Evolutionary conservation across 1,284 basidiomycete genomes (phyloP).

Genomic region (Ceratobasidium sp.): DNA sequence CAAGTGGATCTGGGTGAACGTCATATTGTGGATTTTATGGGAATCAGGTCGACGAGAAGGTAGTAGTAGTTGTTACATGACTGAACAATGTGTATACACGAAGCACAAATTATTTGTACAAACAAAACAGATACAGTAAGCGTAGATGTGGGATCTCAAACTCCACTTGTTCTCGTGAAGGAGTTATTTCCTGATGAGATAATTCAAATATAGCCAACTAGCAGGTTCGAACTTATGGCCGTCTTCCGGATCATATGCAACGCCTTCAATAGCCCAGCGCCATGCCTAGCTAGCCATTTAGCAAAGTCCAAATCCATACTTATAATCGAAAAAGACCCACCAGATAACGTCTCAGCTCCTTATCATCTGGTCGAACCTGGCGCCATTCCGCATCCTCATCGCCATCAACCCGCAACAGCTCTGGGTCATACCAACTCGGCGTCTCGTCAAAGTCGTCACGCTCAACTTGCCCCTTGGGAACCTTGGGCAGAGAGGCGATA

Average conservation of each 20-base stretch:
- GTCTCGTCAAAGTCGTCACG: slow-evolving; percentile 43
- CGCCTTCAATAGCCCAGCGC: slow-evolving; percentile 48
- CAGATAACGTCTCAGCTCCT: slow-evolving; percentile 71
- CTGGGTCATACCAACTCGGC: slow-evolving; percentile 29
- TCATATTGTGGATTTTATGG: too few relatives aligned
- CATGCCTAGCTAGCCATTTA: slow-evolving; percentile 23
- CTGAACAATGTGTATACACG: too few relatives aligned
- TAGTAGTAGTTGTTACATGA: too few relatives aligned
- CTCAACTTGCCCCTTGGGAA: neutral
- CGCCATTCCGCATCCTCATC: slow-evolving; percentile 66
- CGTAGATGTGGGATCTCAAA: neutral
- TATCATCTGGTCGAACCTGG: slow-evolving; percentile 68
- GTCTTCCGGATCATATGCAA: slow-evolving; percentile 34
- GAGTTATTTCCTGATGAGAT: slow-evolving; percentile 12
- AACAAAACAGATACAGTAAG: neutral
- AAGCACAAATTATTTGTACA: too few relatives aligned
- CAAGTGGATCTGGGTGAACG: neutral
- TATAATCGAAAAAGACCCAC: slow-evolving; percentile 57
- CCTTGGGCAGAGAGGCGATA: neutral
- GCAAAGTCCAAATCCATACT: neutral
- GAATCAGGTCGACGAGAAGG: too few relatives aligned
- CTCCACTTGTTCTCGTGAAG: neutral
- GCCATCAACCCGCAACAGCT: slow-evolving; percentile 51
- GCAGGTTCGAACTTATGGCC: slow-evolving; percentile 27
- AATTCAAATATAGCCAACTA: slow-evolving; percentile 15